Percentiles rank a stretch among this genome's conserved stretches.
Evolutionary conservation across 495 filamentous ascomycete species (phyloP).

Genomic region (Acidiella bohemica): DNA sequence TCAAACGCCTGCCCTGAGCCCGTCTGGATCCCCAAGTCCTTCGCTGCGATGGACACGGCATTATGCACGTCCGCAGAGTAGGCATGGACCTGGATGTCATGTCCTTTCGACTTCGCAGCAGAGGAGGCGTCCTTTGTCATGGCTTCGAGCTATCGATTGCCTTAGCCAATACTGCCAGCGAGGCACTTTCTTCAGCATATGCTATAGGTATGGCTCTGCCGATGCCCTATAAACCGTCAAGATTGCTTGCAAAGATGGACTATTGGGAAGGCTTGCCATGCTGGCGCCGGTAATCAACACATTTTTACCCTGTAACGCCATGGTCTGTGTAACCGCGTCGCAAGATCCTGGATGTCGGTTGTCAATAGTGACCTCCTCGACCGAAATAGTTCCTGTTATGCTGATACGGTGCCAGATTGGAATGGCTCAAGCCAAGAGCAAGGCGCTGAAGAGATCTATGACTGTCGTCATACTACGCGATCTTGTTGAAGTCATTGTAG

Average conservation of each 20-base stretch:
- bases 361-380: no score
- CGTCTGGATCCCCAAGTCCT: constrained; percentile 17
- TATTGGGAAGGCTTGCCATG: neutral
- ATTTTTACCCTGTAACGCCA: constrained; percentile 12
- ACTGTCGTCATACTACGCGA: no score
- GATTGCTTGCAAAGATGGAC: neutral
- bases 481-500: no score
- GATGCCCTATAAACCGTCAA: constrained; percentile 20
- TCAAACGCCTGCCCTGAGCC: constrained; percentile 14
- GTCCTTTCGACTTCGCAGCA: neutral
- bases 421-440: no score
- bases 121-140: constrained; percentile 5
- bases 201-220: constrained; percentile 25
- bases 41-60: constrained; percentile 12
- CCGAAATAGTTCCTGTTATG: no score
- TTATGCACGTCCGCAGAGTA: constrained; percentile 22
- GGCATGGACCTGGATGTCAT: constrained; percentile 14
- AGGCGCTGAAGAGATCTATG: no score
- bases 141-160: constrained; percentile 23
- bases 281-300: constrained; percentile 10
- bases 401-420: no score
- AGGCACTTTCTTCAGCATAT: constrained; percentile 19
- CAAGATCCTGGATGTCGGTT: no score
- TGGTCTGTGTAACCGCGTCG: no score
- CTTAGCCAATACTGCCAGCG: constrained; percentile 20